Evolutionary conservation across 176 grass and related monocot genomes (phyloP), one percentile per base, ranked within the genome.

Genomic region (Aegilops bicornis): DNA sequence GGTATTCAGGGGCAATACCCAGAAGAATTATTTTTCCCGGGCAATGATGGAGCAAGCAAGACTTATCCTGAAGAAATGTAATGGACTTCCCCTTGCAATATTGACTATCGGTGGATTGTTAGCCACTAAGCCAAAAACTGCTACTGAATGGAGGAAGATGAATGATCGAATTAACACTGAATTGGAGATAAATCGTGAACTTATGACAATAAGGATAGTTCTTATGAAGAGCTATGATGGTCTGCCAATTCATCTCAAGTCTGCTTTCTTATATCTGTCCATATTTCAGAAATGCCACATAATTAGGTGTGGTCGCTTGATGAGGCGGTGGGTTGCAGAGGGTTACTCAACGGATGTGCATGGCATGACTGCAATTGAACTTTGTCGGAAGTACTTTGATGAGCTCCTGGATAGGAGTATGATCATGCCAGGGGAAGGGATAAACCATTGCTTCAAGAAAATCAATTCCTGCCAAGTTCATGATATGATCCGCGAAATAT

Each of bases 261-360:
- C 35, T 6, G 5, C 5, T 36, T 36, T 36, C 35, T 36, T 36
- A 6, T 36, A 36, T 5, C 35, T 36, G 35, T 6, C 35, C 35
- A 36, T 36, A 36, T 36, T 36, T 36, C 35, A 1, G 6, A 5
- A 36, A 36, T 4, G 5, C 35, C 35, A 36, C 0, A 36, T 36
- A 36, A 36, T 36, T 36, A 36, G 35, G 35, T 36, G 35, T 4
- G 35, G 35, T 36, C 35, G 35, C 4, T 36, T 36, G 35, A 5
- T 36, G 35, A 36, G 33, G 79, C 64, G 90, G 10, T 92, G 90
- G 87, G 80, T 89, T 2, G 87, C 87, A 11, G 91, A 84, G 61
- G 87, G 79, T 37, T 86, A 63, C 16, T 17, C 78, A 1, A 33
- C 3, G 36, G 36, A 8, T 39, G 5, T 39, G 36, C 36, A 2